Conservation (phyloP, 331 rosid genomes). For the Rhamnella rubrinervis region DNA sequence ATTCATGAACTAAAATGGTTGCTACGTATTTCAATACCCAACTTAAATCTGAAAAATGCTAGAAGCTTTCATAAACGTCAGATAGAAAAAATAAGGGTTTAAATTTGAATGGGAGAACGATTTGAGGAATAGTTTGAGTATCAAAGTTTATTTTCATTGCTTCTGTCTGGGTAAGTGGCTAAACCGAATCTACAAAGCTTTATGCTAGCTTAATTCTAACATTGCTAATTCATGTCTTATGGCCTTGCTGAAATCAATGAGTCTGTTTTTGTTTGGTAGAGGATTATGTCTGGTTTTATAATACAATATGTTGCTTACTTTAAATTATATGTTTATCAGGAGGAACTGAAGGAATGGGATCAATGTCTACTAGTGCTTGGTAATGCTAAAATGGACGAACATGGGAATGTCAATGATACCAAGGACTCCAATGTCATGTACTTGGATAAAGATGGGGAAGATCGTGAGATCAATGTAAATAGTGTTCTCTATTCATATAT, state of each 20-base stretch:
- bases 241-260: background rate
- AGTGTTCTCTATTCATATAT: background rate
- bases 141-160: too few relatives aligned
- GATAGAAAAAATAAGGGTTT: too few relatives aligned
- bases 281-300: background rate
- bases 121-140: too few relatives aligned
- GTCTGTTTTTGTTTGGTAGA: background rate
- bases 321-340: constrained; percentile 37
- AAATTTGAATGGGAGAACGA: too few relatives aligned
- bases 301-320: background rate
- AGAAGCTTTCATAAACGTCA: too few relatives aligned
- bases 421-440: constrained; percentile 69
- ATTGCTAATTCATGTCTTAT: too few relatives aligned
- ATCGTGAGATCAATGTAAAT: constrained; percentile 82
- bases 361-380: constrained; percentile 80
- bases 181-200: too few relatives aligned
- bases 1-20: too few relatives aligned
- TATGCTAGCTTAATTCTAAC: too few relatives aligned
- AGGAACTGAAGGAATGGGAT: constrained; percentile 96
- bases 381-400: constrained; percentile 78
- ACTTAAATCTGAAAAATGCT: too few relatives aligned
- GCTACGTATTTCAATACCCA: too few relatives aligned
- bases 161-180: too few relatives aligned
- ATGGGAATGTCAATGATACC: constrained; percentile 58
- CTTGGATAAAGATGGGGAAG: constrained; percentile 82